Base-by-base conservation (phyloP, 208 protist genomes). In the Leishmania arabica region DNA sequence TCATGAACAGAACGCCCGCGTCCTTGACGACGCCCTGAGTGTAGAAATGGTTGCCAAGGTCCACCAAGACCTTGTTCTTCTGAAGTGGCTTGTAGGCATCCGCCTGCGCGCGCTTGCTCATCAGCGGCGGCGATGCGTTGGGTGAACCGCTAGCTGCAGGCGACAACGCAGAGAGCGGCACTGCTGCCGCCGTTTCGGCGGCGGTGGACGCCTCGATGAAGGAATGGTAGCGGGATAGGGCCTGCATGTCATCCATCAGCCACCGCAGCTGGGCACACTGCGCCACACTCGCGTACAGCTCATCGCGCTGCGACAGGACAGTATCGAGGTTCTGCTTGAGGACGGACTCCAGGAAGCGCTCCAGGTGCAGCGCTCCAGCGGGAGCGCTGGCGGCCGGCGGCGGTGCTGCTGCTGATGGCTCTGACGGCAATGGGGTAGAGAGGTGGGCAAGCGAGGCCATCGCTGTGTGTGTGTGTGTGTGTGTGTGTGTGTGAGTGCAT, bases 41-140 rank as follows among this genome's bases (percentile, higher is more conserved):
- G 79, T 94, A 95, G 56, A 97, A 95, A 76, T 93, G 83, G 80
- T 94, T 88, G 47, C 94, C 94, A 15, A 97, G 75, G 81, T 97
- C 90, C 8, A 95, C 91, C 49, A 97, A 86, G 51, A 97, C 88
- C 21, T 84, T 88, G 77, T 92, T 95, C 24, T 86, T 83, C 77
- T 84, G 76, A 54, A 73, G 80, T 31, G 66, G 68, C 49, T 42
- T 72, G 78, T 82, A 85, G 51, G 72, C 72, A 62, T 74, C 53
- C 51, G 77, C 82, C 64, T 79, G 54, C 3, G 76, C 82, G 19
- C 82, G 82, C 65, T 75, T 82, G 78, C 78, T 82, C 27, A 51
- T 49, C 27, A 58, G 75, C 49, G 79, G 68, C 49, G 56, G 13
- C n/a, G 65, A 9, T 68, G 66, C 77, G 54, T 19, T 60, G 27